Base-by-base conservation (phyloP, 345 rosid genomes). In the Salix caprea region DNA sequence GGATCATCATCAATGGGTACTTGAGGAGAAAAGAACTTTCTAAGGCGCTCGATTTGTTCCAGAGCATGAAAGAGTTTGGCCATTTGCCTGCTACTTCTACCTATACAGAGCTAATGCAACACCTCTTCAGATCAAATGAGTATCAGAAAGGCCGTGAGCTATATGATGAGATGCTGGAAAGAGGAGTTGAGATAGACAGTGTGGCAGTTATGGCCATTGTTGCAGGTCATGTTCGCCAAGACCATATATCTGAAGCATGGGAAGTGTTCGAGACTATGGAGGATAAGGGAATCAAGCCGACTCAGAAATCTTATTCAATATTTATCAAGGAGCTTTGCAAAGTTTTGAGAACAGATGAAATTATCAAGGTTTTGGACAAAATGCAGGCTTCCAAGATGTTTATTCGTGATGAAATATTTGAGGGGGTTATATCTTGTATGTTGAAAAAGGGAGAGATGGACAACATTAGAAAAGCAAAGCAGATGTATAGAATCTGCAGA, bases 231-330 rank as follows among this genome's bases (percentile, higher is more conserved):
- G 72, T 91, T 75, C 84, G 85, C 61, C 84, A 89, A 65, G 84
- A 86, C 78, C 78, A 71, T 30, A 66, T 91, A 77, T 85, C 89
- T 23, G 89, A 91, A 86, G 98, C 97, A 39, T 91, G 96, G 92
- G 69, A 87, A 77, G 83, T 87, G 79, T 88, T 94, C 72, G 70
- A 84, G 50, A 73, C 80, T 66, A 85, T 88, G 90, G 89, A 86
- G 82, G 86, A 84, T 24, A 85, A 80, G 77, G 92, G 97, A 50
- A 83, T 82, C 75, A 81, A 79, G 79, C 90, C 86, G 37, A 88
- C 88, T 70, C 65, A 83, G 85, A 90, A 88, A 83, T 77, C 85
- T 32, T 92, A 88, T 75, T 83, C 86, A 36, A 77, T 87, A 52
- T 89, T 90, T 80, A 74, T 86, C 54, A 92, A 87, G 74, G 93